Conservation (phyloP, 805 yeast species). For the Candida khao-thaluensis region DNA sequence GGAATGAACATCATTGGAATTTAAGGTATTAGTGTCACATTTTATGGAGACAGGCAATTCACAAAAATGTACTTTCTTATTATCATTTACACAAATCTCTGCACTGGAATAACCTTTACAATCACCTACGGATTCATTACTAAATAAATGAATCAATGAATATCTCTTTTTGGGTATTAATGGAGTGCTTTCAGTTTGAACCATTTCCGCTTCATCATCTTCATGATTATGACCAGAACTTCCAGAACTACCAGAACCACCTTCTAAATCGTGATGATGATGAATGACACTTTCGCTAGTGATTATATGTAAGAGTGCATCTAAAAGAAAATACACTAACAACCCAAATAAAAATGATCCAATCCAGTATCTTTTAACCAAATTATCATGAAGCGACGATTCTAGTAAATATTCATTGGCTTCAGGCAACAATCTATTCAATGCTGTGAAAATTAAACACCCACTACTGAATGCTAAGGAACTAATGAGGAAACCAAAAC, state of each 20-base stretch:
- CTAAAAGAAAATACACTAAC: constrained; percentile 55
- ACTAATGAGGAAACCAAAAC: constrained; percentile 64
- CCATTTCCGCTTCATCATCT: neutral
- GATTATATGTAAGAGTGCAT: constrained; percentile 63
- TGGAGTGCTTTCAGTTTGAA: constrained; percentile 1
- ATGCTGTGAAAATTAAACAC: constrained; percentile 73
- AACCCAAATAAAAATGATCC: constrained; percentile 60
- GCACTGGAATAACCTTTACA: constrained; percentile 50
- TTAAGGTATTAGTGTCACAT: constrained; percentile 3
- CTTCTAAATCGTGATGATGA: constrained; percentile 62
- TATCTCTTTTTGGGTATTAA: constrained; percentile 8
- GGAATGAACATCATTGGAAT: constrained; percentile 12
- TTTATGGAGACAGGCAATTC: constrained; percentile 30
- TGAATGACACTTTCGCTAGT: constrained; percentile 85
- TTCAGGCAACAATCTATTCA: constrained; percentile 76
- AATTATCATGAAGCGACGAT: constrained; percentile 10
- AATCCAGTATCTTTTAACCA: constrained; percentile 37
- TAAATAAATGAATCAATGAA: constrained; percentile 11
- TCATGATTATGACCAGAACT: constrained; percentile 15
- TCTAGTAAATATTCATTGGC: constrained; percentile 47
- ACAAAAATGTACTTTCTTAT: constrained; percentile 31
- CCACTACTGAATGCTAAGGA: constrained; percentile 82
- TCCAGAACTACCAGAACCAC: constrained; percentile 7
- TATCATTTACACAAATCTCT: constrained; percentile 27
- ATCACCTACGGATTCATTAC: constrained; percentile 33